phyloP scores from a whole-genome alignment of 106 monocot genomes.

The Gastrodia elata region DNA sequence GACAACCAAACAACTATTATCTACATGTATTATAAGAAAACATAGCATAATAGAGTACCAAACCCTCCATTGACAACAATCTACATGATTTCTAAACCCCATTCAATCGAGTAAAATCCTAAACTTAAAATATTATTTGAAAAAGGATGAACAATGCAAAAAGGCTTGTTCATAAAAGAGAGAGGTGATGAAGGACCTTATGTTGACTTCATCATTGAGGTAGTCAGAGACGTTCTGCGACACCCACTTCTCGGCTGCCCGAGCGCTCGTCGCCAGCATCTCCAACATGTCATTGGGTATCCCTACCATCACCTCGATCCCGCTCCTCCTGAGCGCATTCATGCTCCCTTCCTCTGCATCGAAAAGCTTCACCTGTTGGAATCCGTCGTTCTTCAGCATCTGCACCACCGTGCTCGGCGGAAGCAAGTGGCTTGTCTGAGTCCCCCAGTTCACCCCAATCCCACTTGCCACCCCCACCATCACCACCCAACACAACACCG shows the following conservation, averaged over 20 bases:
- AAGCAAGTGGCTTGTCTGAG: constrained; percentile 75
- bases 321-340: constrained; percentile 50
- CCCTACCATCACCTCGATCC: constrained; percentile 90
- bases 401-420: constrained; percentile 52
- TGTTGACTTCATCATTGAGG: constrained; percentile 64
- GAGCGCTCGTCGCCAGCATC: constrained; percentile 37
- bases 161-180: no score
- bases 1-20: no score
- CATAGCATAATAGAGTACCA: no score
- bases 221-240: constrained; percentile 58
- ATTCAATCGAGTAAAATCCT: no score
- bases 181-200: constrained; percentile 59
- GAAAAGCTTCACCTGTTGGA: constrained; percentile 82
- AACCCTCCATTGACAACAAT: no score
- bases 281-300: constrained; percentile 80
- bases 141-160: no score
- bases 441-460: constrained; percentile 92
- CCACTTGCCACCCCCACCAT: constrained; percentile 26
- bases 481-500: constrained; percentile 16
- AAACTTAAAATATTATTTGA: no score
- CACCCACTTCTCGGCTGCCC: constrained; percentile 62
- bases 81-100: no score
- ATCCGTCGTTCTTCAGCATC: constrained; percentile 79
- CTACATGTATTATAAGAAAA: no score
- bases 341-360: constrained; percentile 61